These are phyloP conservation scores for Moesziomyces sp. DNA, from an alignment of 1,284 basidiomycete species.

Conservation along the genomic window DNA sequence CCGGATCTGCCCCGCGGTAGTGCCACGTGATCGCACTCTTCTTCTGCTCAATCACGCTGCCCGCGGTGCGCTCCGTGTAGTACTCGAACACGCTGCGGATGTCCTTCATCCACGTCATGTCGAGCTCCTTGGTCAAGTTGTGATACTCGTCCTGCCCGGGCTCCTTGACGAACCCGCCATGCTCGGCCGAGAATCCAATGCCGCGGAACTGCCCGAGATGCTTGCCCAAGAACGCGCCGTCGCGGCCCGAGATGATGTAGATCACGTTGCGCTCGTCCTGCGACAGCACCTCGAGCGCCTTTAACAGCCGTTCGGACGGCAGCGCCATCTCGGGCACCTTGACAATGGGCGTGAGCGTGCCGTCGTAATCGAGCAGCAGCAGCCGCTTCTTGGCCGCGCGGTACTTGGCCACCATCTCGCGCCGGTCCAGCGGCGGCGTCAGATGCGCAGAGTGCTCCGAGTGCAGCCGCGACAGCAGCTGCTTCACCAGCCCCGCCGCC, in stretches of 20 bases:
- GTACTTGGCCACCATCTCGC: constrained; percentile 77
- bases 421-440: constrained; percentile 84
- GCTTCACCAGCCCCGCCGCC: constrained; percentile 89
- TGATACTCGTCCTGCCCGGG: constrained; percentile 78
- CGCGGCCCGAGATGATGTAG: constrained; percentile 98
- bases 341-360: constrained; percentile 95
- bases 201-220: constrained; percentile 86
- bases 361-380: constrained; percentile 97
- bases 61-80: constrained; percentile 92
- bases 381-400: constrained; percentile 80
- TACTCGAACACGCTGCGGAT: constrained; percentile 95
- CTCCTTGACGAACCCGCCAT: constrained; percentile 89
- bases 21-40: constrained; percentile 98
- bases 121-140: constrained; percentile 88
- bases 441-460: constrained; percentile 83
- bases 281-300: constrained; percentile 78
- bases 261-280: constrained; percentile 88
- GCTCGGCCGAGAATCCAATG: constrained; percentile 94
- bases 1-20: constrained; percentile 90
- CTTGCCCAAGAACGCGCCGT: constrained; percentile 88
- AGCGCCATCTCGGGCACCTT: constrained; percentile 89
- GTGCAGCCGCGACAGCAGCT: constrained; percentile 84
- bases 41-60: constrained; percentile 95
- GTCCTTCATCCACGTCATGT: constrained; percentile 98
- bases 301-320: constrained; percentile 80